A percentile compares a stretch with the other conserved stretches of the same genome.
Evolutionary conservation across 805 yeast species (phyloP).

Genomic region (Cyberlindnera mycetangii): DNA sequence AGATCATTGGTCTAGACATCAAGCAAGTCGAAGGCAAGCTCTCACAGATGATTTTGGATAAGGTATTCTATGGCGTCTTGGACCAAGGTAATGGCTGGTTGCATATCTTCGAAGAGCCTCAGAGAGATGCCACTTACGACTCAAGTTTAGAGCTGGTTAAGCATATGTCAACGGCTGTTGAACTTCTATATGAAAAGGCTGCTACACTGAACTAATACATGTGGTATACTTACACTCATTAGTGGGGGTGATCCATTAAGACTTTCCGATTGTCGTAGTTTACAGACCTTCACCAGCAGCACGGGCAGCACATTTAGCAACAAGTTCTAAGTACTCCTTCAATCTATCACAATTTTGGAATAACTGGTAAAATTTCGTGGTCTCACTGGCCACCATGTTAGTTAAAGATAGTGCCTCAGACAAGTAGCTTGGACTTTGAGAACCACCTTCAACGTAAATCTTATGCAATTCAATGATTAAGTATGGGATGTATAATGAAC

Average conservation of each 20-base stretch:
- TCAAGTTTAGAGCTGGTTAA: constrained; percentile 83
- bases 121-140: constrained; percentile 83
- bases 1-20: constrained; percentile 81
- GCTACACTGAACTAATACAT: constrained; percentile 60
- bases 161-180: constrained; percentile 85
- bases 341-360: constrained; percentile 57
- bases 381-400: constrained; percentile 64
- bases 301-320: constrained; percentile 56
- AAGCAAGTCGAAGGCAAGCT: constrained; percentile 91
- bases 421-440: constrained; percentile 37
- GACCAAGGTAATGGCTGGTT: constrained; percentile 99
- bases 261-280: too few relatives aligned
- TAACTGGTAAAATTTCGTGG: constrained; percentile 55
- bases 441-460: constrained; percentile 44
- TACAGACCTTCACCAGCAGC: constrained; percentile 43
- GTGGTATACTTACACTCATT: background rate
- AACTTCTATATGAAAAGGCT: constrained; percentile 90
- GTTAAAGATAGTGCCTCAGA: constrained; percentile 58
- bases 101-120: constrained; percentile 85
- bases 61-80: constrained; percentile 91
- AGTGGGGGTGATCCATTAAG: too few relatives aligned
- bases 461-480: constrained; percentile 65
- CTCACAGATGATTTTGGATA: constrained; percentile 94
- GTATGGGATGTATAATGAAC: constrained; percentile 71
- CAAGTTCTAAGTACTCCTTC: constrained; percentile 47